phyloP scores from a whole-genome alignment of 75 land plant species.

The Cunninghamia lanceolata region DNA sequence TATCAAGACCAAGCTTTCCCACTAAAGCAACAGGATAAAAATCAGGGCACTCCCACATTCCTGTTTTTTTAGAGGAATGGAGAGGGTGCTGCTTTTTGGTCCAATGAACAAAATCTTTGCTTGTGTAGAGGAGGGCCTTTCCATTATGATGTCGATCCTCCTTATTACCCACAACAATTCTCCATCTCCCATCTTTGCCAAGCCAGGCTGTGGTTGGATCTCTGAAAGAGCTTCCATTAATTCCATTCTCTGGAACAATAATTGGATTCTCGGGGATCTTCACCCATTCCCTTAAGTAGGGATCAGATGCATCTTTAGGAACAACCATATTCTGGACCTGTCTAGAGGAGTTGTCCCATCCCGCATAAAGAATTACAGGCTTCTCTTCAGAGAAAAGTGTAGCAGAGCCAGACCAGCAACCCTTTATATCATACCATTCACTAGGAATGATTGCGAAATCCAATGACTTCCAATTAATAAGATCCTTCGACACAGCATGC shows the following conservation, averaged over 20 bases:
- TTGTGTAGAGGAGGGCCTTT: slow-evolving; percentile 41
- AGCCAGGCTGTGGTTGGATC: slow-evolving; percentile 79
- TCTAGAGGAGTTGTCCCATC: slow-evolving; percentile 26
- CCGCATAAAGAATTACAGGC: slow-evolving; percentile 69
- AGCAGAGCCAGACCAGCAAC: slow-evolving; percentile 84
- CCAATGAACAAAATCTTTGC: slow-evolving; percentile 58
- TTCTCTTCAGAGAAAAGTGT: slow-evolving; percentile 54
- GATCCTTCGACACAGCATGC: slow-evolving; percentile 74
- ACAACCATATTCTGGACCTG: slow-evolving; percentile 62
- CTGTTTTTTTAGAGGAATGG: slow-evolving; percentile 27
- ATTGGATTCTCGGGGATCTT: slow-evolving; percentile 60
- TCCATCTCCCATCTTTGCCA: slow-evolving; percentile 60
- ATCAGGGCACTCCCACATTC: no score
- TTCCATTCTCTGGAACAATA: slow-evolving; percentile 25
- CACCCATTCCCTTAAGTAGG: slow-evolving; percentile 57
- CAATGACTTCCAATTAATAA: slow-evolving; percentile 62
- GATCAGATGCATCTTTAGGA: slow-evolving; percentile 57
- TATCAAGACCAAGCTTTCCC: slow-evolving; percentile 16
- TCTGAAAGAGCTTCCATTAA: slow-evolving; percentile 49
- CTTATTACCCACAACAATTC: slow-evolving; percentile 38
- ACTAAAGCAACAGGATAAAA: slow-evolving; percentile 55
- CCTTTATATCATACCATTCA: slow-evolving; percentile 59
- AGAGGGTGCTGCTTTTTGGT: slow-evolving; percentile 21
- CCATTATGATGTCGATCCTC: slow-evolving; percentile 22
- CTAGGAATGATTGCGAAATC: slow-evolving; percentile 52